Base-by-base conservation (phyloP, 2,329 filamentous ascomycete genomes). In the Coniochaeta ligniaria region DNA sequence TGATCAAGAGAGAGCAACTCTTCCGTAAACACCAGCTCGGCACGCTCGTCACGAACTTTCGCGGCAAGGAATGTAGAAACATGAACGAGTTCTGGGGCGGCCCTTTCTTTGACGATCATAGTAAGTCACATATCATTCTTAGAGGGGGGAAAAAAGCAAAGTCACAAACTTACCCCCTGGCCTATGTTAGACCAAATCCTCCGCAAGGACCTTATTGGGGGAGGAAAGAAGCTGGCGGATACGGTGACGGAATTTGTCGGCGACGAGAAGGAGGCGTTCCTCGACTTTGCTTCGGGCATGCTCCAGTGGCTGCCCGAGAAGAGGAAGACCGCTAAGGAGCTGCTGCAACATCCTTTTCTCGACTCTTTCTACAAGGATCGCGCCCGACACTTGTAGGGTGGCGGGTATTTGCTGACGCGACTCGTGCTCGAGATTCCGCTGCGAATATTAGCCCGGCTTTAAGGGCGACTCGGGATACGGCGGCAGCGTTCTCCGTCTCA, bases 231-330 rank as follows among this genome's bases (percentile, higher is more conserved):
- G 22, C 26, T 55, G 50, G 50, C 50, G 17, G 50, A 55, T 55
- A 55, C 50, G 16, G 50, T 55, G 20, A 55, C 50, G 17, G 50
- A 55, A 31, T 31, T 55, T 6, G 50, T n/a, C 17, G 50, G 50
- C 50, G 50, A 55, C 24, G 50, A 55, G 50, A 55, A 55, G 24
- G 50, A 55, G 7, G 50, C 26, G 8, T 55, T 55, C 17, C 50
- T 55, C 26, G 50, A 55, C 50, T 55, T 55, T 17, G 50, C 50
- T 9, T 55, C 50, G 6, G 50, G 57, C 17, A 68, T 71, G 67
- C 64, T 69, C 16, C 63, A 66, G 35, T 69, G 67, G 69, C 52
- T 68, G 55, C 65, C 64, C 3, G 68, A 68, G 26, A 65, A 67
- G 59, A 66, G 62, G 57, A 68, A 64, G 60, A 67, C 64, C 2